These are phyloP conservation scores for Trametes gibbosa DNA, from an alignment of 768 basidiomycete species.

Conservation along the genomic window DNA sequence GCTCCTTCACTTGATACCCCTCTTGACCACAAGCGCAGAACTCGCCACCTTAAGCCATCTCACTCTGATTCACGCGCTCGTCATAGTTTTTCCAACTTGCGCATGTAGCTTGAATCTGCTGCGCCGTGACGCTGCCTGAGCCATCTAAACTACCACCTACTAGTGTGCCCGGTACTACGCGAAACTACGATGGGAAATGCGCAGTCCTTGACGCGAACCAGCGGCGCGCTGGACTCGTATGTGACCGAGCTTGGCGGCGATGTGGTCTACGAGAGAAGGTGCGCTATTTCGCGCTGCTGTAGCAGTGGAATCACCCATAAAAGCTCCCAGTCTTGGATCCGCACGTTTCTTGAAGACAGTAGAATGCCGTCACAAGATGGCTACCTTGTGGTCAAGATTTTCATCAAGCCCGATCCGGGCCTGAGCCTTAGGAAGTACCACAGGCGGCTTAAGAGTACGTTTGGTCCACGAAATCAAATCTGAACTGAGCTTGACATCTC, in stretches of 20 bases:
- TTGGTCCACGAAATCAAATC: not conserved
- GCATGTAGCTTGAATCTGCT: too few species aligned
- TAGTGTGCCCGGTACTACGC: not conserved
- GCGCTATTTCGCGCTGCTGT: constrained; percentile 20
- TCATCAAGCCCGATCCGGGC: constrained; percentile 90
- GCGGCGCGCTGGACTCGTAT: constrained; percentile 85
- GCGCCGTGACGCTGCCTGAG: not conserved
- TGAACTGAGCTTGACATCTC: constrained; percentile 3
- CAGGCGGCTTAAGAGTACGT: constrained; percentile 71
- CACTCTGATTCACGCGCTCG: too few species aligned
- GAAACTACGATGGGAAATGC: constrained; percentile 65
- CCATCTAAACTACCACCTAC: not conserved
- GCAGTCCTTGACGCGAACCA: constrained; percentile 71
- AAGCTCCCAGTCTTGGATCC: constrained; percentile 53
- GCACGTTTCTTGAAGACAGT: constrained; percentile 79
- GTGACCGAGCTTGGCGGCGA: constrained; percentile 86
- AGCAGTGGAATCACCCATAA: not conserved
- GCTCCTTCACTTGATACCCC: too few species aligned
- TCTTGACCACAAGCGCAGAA: too few species aligned
- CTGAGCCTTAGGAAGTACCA: constrained; percentile 74
- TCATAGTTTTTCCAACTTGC: too few species aligned
- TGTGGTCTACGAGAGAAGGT: constrained; percentile 92
- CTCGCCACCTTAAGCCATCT: too few species aligned
- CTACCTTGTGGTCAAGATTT: constrained; percentile 88
- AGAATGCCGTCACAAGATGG: constrained; percentile 81